Evolutionary conservation across 2,329 filamentous ascomycete genomes (phyloP).

Genomic region (Ophiosphaerella herpotricha): DNA sequence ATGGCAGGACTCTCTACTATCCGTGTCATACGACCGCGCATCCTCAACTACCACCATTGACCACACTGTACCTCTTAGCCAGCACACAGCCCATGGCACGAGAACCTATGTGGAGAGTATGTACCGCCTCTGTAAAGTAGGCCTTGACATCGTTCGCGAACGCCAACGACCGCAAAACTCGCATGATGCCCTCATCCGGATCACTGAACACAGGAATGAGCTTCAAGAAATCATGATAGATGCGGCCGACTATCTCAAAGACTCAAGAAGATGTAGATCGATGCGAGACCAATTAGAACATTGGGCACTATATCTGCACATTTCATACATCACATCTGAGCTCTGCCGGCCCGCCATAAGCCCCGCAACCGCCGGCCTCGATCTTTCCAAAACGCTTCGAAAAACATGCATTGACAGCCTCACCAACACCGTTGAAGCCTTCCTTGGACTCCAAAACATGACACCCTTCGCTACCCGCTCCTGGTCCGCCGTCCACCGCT

Average conservation of each 20-base stretch:
- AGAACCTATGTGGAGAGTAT: conserved; percentile 63
- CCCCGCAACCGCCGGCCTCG: conserved; percentile 51
- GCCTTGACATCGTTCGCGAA: conserved; percentile 64
- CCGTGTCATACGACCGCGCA: conserved; percentile 66
- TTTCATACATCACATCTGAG: conserved; percentile 66
- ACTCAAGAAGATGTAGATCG: conserved; percentile 54
- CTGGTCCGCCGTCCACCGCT: conserved; percentile 51
- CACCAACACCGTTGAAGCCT: conserved; percentile 63
- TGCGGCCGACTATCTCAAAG: conserved; percentile 61
- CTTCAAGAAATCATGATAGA: conserved; percentile 63
- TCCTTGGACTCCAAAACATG: conserved; percentile 62
- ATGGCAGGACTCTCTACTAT: conserved; percentile 68
- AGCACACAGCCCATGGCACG: conserved; percentile 53
- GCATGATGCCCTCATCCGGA: conserved; percentile 58
- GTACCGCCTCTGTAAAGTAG: conserved; percentile 61
- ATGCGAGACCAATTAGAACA: conserved; percentile 62
- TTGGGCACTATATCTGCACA: conserved; percentile 64
- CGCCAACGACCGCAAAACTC: conserved; percentile 60
- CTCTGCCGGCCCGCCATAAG: conserved; percentile 66
- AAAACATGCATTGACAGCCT: conserved; percentile 61
- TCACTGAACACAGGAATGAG: conserved; percentile 61
- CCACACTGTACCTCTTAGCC: conserved; percentile 45
- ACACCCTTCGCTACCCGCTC: conserved; percentile 51
- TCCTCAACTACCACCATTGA: conserved; percentile 62
- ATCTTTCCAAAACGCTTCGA: conserved; percentile 55